Evolutionary conservation across 257 asterid species (phyloP), one percentile per base, ranked within the genome.

Genomic region (Penstemon eatonii): DNA sequence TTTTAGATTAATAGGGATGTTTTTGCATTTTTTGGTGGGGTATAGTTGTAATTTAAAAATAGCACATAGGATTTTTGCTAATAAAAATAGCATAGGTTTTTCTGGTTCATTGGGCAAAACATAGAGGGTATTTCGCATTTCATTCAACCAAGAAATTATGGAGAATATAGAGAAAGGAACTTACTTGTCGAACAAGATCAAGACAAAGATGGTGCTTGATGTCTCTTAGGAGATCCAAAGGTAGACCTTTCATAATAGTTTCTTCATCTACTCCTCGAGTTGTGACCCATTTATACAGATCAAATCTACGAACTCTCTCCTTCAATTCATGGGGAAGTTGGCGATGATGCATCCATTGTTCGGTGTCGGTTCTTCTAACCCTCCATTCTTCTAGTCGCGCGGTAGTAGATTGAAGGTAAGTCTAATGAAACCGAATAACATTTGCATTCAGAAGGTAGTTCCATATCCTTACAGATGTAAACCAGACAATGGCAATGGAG

Each of bases 381-480:
- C 96, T 88, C 96, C 96, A 88, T 51, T 88, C 96, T 63, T 88
- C 96, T 12, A 88, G 73, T 43, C 96, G 67, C 4, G 75, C 51
- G 0, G 89, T 82, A 1, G 86, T 73, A 0, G 96, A 88, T 67
- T 86, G 92, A 37, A 88, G 85, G 44, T 82, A 86, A 0, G 87
- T 69, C 92, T 86, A 63, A 60, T 61, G 8, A 11, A 18, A 40
- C 41, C 46, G 43, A 56, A 41, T 4, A 45, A 25, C 55, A 58
- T 25, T 1, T 47, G n/a, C 54, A 53, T 42, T 54, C 63, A 55
- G 37, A 25, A 25, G 33, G 33, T 25, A 25, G 33, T 25, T 25
- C 33, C 33, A 25, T 25, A 25, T 25, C 33, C 33, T 25, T 25
- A 1, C 39, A 51, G 51, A 59, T 36, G 39, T n/a, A 11, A 3